These are phyloP conservation scores for Potentilla sterilis DNA, from an alignment of 306 rosid species.

Conservation along the genomic window DNA sequence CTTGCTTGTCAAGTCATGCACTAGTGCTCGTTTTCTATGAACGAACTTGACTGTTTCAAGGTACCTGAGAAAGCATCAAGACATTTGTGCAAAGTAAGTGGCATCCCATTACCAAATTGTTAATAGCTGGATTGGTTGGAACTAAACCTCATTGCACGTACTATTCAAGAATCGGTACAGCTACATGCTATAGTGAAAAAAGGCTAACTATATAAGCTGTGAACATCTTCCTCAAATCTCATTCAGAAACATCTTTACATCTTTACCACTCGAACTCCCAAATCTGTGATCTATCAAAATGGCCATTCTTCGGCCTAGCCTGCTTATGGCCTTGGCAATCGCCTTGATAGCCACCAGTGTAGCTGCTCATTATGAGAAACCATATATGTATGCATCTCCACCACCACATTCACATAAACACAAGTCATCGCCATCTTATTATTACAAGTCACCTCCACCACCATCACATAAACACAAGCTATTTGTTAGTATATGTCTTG, in stretches of 20 bases:
- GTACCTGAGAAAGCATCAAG: no score
- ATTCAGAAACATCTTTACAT: background rate
- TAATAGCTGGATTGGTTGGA: background rate
- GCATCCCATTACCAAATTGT: background rate
- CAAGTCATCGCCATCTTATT: background rate
- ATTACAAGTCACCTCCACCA: background rate
- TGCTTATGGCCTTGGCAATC: slow-evolving; percentile 39
- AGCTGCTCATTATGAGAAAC: slow-evolving; percentile 28
- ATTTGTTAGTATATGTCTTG: no score
- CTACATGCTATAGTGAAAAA: no score
- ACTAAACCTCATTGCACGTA: no score
- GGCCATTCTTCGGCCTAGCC: slow-evolving; percentile 15
- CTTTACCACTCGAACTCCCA: background rate
- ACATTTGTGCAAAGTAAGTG: background rate
- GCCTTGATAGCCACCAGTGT: slow-evolving; percentile 37
- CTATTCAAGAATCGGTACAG: background rate
- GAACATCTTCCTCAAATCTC: background rate
- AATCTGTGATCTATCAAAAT: background rate
- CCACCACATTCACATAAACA: slow-evolving; percentile 12
- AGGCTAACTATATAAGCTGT: background rate
- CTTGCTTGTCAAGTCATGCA: no score
- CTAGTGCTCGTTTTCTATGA: no score
- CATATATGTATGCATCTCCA: slow-evolving; percentile 15
- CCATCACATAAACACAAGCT: no score
- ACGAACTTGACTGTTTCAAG: no score